Evolutionary conservation across 257 asterid genomes (phyloP), one percentile per base, ranked within the genome.

Genomic region (Striga asiatica): DNA sequence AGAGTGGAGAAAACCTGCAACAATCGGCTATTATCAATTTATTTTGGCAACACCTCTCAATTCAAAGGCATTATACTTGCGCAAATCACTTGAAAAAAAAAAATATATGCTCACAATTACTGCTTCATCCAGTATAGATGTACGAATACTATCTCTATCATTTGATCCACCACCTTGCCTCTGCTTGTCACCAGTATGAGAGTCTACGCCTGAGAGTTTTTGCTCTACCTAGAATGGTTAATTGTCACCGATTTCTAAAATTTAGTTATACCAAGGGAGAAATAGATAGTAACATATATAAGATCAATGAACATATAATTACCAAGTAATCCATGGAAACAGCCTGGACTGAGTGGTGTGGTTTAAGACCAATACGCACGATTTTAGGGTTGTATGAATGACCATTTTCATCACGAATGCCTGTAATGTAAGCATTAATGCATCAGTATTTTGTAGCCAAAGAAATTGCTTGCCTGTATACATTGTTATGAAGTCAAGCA

Each of bases 321-420:
- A 89, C 98, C 66, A 92, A 78, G 76, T 92, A 73, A 79, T 92
- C 97, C 94, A 92, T 87, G 56, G 97, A 82, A 78, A 92, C 98
- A 35, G 94, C 78, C 78, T 76, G 81, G 66, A 92, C 88, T 41
- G 97, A 87, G 73, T 84, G 95, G 74, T 92, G 98, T 6, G 98
- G 62, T 65, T 76, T 92, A 47, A 92, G 87, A 67, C 98, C 98
- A 50, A 84, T 79, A 50, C 98, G 94, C 60, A 92, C 98, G 72
- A 88, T 81, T 77, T 92, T 92, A 61, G 98, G 97, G 74, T 52
- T 79, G 77, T 92, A 92, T 58, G 82, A 65, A 60, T 37, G 89
- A 72, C 81, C 89, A 70, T 74, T 81, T 78, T 88, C 98, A 77
- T 92, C 94, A 47, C 79, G 95, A 60, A 92, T 82, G 57, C 98